phyloP scores from a whole-genome alignment of 164 flowering plant species.

The Euptelea pleiosperma region DNA sequence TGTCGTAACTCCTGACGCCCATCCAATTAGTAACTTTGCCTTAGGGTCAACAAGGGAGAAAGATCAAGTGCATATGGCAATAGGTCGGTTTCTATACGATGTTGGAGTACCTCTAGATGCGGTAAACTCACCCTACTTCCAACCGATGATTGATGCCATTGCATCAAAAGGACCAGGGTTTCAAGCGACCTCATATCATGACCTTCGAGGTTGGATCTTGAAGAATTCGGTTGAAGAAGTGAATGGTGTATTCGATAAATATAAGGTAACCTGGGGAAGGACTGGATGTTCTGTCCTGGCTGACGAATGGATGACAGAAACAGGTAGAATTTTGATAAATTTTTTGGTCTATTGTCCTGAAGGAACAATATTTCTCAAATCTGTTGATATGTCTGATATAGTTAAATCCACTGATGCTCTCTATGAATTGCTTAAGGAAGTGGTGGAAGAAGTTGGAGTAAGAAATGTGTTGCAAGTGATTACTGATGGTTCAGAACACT shows the following conservation, averaged over 20 bases:
- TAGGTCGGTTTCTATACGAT: conserved; percentile 75
- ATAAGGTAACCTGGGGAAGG: conserved; percentile 48
- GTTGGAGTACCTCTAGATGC: conserved; percentile 69
- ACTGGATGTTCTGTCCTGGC: conserved; percentile 80
- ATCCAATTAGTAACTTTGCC: conserved; percentile 10
- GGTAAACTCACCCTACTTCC: conserved; percentile 71
- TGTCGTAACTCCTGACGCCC: conserved; percentile 13
- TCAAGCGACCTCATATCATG: conserved; percentile 55
- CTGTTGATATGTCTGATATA: conserved; percentile 55
- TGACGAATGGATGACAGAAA: conserved; percentile 53
- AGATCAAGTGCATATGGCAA: conserved; percentile 54
- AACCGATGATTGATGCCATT: conserved; percentile 81
- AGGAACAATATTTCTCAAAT: conserved; percentile 70
- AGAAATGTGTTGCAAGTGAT: conserved; percentile 77
- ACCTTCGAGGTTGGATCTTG: conserved; percentile 73
- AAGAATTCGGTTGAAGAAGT: conserved; percentile 65
- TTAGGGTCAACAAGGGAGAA: conserved; percentile 25
- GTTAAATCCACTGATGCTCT: conserved; percentile 46
- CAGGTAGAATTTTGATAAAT: conserved; percentile 44
- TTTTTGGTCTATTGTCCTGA: conserved; percentile 67
- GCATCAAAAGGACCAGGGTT: conserved; percentile 50
- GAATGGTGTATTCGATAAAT: conserved; percentile 40
- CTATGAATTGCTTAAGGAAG: conserved; percentile 59
- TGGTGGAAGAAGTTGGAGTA: conserved; percentile 80
- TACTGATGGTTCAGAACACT: conserved; percentile 51